Percentiles rank a stretch among this genome's conserved stretches.
phyloP scores from a whole-genome alignment of 192 early-diverging fungal species.

The Coemansia sp. region DNA sequence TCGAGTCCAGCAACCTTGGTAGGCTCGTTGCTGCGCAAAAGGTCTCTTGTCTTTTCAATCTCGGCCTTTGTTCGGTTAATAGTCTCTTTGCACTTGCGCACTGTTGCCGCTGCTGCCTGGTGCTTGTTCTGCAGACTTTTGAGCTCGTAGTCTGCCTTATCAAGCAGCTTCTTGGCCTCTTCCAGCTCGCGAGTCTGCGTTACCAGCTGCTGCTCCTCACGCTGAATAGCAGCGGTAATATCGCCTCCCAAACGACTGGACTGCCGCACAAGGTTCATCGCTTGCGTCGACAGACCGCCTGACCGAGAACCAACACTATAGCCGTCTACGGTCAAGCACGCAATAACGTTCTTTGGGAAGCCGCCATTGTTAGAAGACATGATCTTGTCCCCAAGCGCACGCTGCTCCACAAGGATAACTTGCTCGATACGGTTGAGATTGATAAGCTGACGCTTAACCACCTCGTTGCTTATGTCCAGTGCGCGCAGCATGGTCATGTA shows the following conservation, averaged over 20 bases:
- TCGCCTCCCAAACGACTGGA: slow-evolving; percentile 59
- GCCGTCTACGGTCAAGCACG: slow-evolving; percentile 62
- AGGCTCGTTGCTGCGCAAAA: slow-evolving; percentile 62
- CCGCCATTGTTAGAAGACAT: slow-evolving; percentile 55
- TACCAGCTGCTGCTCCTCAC: slow-evolving; percentile 29
- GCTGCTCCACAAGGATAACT: slow-evolving; percentile 63
- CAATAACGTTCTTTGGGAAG: slow-evolving; percentile 62
- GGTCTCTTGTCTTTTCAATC: slow-evolving; percentile 55
- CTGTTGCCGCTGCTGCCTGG: slow-evolving; percentile 18
- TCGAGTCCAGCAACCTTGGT: slow-evolving; percentile 63
- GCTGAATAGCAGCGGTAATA: slow-evolving; percentile 42
- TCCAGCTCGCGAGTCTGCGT: slow-evolving; percentile 11
- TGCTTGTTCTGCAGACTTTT: slow-evolving; percentile 36
- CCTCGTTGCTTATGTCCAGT: slow-evolving; percentile 63
- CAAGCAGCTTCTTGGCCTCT: neutral
- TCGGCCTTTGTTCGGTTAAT: slow-evolving; percentile 36
- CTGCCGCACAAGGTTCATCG: slow-evolving; percentile 37
- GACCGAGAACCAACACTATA: slow-evolving; percentile 61
- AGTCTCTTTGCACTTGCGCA: slow-evolving; percentile 43
- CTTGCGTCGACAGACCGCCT: slow-evolving; percentile 50
- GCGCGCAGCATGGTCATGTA: slow-evolving; percentile 66
- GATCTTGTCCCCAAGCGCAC: slow-evolving; percentile 41
- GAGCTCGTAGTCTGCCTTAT: slow-evolving; percentile 24
- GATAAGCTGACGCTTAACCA: slow-evolving; percentile 75
- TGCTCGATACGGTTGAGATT: slow-evolving; percentile 67